Base-by-base conservation (phyloP, 139 green algal genomes). In the Eudorina sp. region DNA sequence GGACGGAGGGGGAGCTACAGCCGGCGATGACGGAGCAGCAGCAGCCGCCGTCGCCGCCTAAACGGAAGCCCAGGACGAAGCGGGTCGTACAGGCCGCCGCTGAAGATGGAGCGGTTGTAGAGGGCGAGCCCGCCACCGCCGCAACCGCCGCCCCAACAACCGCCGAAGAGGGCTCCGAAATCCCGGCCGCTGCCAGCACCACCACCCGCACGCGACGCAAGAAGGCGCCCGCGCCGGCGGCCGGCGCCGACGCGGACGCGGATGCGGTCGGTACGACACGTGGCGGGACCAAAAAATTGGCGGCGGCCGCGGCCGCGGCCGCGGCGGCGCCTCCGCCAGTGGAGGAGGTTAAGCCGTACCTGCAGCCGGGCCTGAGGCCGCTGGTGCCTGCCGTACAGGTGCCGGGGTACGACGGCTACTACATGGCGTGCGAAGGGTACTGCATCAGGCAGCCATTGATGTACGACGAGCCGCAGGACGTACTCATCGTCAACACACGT, bases 401-500 rank as follows among this genome's bases (percentile, higher is more conserved):
- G 53, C 29, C 48, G 31, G 21, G n/a, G 7, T 34, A 34, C 18
- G 48, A 31, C 18, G 76, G 48, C 4, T 70, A 69, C 8, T 83
- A 19, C 13, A 5, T 48, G 76, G 76, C 34, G 6, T 34, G 23
- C 36, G 55, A 74, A 40, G 78, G 78, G 5, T 85, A 60, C 38
- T 34, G 3, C 11, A 55, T 43, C 21, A 18, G 25, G 31, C 60
- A 58, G 53, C 72, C 74, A 68, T 79, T 78, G 14, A 55, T 80
- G 79, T 6, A 38, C 0, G 41, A 40, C 29, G 40, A 38, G n/a
- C 55, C 80, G 53, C n/a, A 36, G 1, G 91, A 94, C 48, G 76
- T 94, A 18, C 46, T 79, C 19, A 31, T 94, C 0, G 87, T 94
- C 7, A 72, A 92, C 68, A 89, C 48, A 41, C 51, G 64, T 25